Evolutionary conservation across 805 yeast genomes (phyloP), one percentile per base, ranked within the genome.

Genomic region (Lipomyces lipofer): DNA sequence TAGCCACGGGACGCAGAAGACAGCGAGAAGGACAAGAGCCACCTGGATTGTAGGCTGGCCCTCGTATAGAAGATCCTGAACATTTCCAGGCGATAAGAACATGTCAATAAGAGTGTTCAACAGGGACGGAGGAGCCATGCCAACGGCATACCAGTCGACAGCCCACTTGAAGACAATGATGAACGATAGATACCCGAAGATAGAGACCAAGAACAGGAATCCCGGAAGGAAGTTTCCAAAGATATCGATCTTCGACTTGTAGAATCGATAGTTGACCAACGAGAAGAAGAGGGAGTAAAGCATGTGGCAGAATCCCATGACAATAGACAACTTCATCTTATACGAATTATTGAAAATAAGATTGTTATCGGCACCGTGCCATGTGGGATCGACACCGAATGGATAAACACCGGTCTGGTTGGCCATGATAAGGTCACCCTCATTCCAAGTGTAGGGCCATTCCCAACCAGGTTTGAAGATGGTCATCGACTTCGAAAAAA

Each of bases 311-410:
- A 85, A 92, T 3, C 99, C 99, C 91, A 94, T 86, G 63, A 94
- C 77, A 53, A 94, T 85, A 1, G 98, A 90, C 58, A 94, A 77
- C 71, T 94, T 94, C 99, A 94, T 94, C 77, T 94, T 94, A 75
- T 88, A 94, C 2, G 98, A 91, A 75, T 94, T 94, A 47, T 96
- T 81, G 73, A 94, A 94, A 54, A 95, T 73, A 65, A 94, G 77
- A 48, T 85, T 84, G 73, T 94, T 94, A 64, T 94, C 99, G 38
- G 98, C 80, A 15, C 97, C 97, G 71, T 94, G 99, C 99, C 99
- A 94, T 9, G 85, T 87, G 60, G 85, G 87, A 72, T 94, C 99
- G 49, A 94, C 72, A 49, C 99, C 99, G 68, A 94, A 75, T 4
- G 84, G 74, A 67, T 94, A 94, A 10, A 82, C 82, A 7, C 92